Conservation (phyloP, 805 yeast genomes). For the Candida endomychidarum region DNA sequence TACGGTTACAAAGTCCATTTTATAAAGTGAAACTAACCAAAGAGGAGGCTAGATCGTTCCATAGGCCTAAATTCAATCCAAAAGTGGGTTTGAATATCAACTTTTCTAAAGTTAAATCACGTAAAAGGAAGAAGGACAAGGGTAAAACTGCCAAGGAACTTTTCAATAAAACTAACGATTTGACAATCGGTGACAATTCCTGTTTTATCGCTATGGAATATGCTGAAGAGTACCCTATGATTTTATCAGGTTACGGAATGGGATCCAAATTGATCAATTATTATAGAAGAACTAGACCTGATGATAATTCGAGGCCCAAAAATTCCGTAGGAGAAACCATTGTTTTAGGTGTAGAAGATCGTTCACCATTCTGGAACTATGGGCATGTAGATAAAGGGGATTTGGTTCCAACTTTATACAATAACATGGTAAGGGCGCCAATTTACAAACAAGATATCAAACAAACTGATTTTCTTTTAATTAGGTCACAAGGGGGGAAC, state of each 20-base stretch:
- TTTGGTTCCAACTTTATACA: conserved; percentile 89
- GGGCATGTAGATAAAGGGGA: conserved; percentile 95
- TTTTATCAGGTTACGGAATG: conserved; percentile 91
- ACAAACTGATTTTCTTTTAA: conserved; percentile 76
- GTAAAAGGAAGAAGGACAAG: conserved; percentile 88
- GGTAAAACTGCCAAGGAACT: conserved; percentile 79
- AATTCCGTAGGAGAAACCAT: conserved; percentile 90
- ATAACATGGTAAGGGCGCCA: conserved; percentile 90
- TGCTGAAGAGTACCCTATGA: conserved; percentile 83
- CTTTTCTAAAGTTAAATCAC: conserved; percentile 68
- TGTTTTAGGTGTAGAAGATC: conserved; percentile 92
- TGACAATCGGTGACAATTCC: conserved; percentile 82
- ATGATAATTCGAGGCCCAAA: conserved; percentile 85
- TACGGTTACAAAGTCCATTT: conserved; percentile 84
- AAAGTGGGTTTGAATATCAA: conserved; percentile 76
- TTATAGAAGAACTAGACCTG: conserved; percentile 78
- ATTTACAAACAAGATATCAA: conserved; percentile 80
- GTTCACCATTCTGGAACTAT: conserved; percentile 97
- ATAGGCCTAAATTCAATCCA: conserved; percentile 71
- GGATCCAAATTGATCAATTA: conserved; percentile 90
- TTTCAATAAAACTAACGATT: conserved; percentile 67
- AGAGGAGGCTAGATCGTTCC: conserved; percentile 72
- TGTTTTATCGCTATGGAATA: conserved; percentile 80
- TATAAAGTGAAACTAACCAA: conserved; percentile 75
- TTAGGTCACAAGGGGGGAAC: conserved; percentile 71